These are phyloP conservation scores for Acorus gramineus DNA, from an alignment of 106 monocot species.

Conservation along the genomic window DNA sequence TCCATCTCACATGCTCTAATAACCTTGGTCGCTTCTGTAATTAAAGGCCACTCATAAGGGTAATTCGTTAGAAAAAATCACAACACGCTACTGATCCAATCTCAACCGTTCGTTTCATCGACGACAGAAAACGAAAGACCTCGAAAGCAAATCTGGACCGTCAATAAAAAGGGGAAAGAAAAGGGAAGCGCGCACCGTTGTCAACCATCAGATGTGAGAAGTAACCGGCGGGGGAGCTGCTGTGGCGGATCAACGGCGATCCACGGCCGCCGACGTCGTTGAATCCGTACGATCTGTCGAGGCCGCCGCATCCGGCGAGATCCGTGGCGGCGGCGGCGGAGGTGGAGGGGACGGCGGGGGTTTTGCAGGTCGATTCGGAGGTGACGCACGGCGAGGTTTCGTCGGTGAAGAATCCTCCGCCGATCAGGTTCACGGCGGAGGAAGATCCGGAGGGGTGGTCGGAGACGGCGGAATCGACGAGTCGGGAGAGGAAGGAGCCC, in stretches of 20 bases:
- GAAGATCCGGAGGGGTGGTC: not conserved
- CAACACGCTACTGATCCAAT: too few species aligned
- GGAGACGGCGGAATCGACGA: conserved; percentile 48
- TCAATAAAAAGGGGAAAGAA: not conserved
- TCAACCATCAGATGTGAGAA: conserved; percentile 65
- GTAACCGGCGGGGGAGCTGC: conserved; percentile 91
- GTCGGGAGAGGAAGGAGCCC: conserved; percentile 59
- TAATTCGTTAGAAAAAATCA: too few species aligned
- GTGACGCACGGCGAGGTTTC: conserved; percentile 29
- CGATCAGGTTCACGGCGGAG: not conserved
- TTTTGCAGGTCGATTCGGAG: conserved; percentile 24
- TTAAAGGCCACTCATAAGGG: too few species aligned
- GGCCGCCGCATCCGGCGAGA: too few species aligned
- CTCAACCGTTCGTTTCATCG: not conserved
- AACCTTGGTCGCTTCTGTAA: too few species aligned
- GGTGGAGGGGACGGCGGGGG: not conserved
- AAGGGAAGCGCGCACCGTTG: conserved; percentile 29
- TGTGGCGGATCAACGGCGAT: conserved; percentile 45
- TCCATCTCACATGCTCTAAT: too few species aligned
- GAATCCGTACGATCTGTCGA: not conserved
- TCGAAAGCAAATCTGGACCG: too few species aligned
- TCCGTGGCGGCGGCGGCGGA: not conserved
- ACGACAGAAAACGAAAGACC: not conserved
- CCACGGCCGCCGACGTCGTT: not conserved
- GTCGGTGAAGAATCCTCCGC: conserved; percentile 25